phyloP scores from a whole-genome alignment of 2,329 filamentous ascomycete genomes.

The Colletotrichum sp. region DNA sequence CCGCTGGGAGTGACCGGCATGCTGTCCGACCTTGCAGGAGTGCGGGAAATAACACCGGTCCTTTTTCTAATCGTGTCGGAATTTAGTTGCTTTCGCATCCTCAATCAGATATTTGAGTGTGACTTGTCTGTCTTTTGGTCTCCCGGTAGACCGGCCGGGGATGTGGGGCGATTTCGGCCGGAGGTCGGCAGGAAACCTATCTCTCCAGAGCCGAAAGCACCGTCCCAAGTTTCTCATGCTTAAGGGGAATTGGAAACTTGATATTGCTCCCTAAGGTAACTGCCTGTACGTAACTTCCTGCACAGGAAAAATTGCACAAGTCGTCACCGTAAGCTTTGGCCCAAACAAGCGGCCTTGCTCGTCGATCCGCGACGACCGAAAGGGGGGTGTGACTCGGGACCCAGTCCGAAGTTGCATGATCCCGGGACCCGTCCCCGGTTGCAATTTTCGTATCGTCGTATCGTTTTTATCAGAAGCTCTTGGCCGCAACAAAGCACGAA shows the following conservation, averaged over 20 bases:
- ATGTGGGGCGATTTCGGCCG: not conserved
- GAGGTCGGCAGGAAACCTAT: not conserved
- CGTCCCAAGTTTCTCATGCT: not conserved
- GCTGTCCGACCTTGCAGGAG: not conserved
- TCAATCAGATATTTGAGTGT: not conserved
- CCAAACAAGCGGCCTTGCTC: not conserved
- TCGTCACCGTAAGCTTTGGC: not conserved
- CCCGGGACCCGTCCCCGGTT: not conserved
- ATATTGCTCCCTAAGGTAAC: not conserved
- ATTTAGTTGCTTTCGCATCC: not conserved
- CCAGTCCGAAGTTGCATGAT: not conserved
- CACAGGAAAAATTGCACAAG: accelerated
- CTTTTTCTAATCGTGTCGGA: no score
- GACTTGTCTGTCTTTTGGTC: not conserved
- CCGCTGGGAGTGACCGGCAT: not conserved
- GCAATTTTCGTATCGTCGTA: not conserved
- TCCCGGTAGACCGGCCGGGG: not conserved
- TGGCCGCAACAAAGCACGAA: not conserved
- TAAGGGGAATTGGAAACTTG: not conserved
- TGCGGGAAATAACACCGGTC: not conserved
- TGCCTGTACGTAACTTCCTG: not conserved
- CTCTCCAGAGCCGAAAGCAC: not conserved
- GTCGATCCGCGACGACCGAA: not conserved
- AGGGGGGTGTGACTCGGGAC: not conserved
- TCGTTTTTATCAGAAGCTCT: not conserved